Evolutionary conservation across 257 asterid genomes (phyloP).

Genomic region (Gynochthodes officinalis): DNA sequence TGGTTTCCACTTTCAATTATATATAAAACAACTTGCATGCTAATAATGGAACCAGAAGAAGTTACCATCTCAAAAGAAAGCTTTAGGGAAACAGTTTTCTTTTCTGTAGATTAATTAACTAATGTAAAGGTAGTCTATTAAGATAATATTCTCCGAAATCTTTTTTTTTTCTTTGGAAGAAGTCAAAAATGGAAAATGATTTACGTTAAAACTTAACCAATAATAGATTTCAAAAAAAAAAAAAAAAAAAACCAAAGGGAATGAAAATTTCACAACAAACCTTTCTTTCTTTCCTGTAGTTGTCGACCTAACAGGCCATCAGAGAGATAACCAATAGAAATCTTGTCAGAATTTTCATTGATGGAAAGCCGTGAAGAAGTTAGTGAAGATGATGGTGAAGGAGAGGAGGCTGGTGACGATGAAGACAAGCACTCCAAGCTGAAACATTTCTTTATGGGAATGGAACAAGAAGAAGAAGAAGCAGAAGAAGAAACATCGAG

Average conservation of each 20-base stretch:
- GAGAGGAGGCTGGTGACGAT: constrained; percentile 27
- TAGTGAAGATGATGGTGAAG: constrained; percentile 36
- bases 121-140: too few relatives aligned
- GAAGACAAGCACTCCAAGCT: constrained; percentile 62
- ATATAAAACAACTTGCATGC: too few relatives aligned
- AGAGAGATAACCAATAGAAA: constrained; percentile 49
- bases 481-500: constrained; percentile 36
- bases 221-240: too few relatives aligned
- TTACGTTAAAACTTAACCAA: too few relatives aligned
- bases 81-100: too few relatives aligned
- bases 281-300: constrained; percentile 57
- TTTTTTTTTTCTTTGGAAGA: too few relatives aligned
- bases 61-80: too few relatives aligned
- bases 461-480: constrained; percentile 21
- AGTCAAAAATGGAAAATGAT: too few relatives aligned
- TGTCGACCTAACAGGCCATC: constrained; percentile 40
- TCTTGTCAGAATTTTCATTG: constrained; percentile 30
- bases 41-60: too few relatives aligned
- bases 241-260: background rate
- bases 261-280: constrained; percentile 19
- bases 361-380: constrained; percentile 33
- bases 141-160: too few relatives aligned
- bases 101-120: too few relatives aligned
- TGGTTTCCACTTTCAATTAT: too few relatives aligned
- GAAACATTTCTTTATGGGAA: constrained; percentile 61